Evolutionary conservation across 78 protist genomes (phyloP).

Genomic region (Pelomyxa schiedti): DNA sequence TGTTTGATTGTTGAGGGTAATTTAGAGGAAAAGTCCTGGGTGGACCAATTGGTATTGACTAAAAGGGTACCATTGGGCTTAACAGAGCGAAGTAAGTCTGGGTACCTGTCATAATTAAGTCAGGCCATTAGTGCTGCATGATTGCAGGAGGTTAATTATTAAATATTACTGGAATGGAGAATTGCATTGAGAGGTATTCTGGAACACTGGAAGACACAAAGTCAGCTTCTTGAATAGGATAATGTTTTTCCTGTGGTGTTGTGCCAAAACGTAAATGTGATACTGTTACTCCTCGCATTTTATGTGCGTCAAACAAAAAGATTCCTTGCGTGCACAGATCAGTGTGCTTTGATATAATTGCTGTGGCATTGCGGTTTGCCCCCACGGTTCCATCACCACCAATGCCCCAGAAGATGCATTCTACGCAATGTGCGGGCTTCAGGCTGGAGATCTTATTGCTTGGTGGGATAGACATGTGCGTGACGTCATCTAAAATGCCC

Average conservation of each 20-base stretch:
- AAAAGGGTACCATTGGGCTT: conserved; percentile 28
- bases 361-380: conserved; percentile 58
- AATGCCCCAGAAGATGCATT: conserved; percentile 45
- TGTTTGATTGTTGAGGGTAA: conserved; percentile 19
- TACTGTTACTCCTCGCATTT: conserved; percentile 49
- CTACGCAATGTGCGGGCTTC: background rate
- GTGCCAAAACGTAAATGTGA: conserved; percentile 62
- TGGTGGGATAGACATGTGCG: conserved; percentile 16
- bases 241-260: background rate
- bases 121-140: too few relatives aligned
- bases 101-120: too few relatives aligned
- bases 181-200: too few relatives aligned
- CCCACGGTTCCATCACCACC: conserved; percentile 74
- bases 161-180: too few relatives aligned
- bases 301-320: conserved; percentile 61
- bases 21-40: conserved; percentile 15
- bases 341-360: conserved; percentile 29
- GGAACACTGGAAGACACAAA: too few relatives aligned
- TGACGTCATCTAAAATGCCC: conserved; percentile 60
- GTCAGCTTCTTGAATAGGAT: background rate
- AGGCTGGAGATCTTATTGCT: conserved; percentile 9
- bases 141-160: too few relatives aligned
- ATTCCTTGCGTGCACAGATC: conserved; percentile 28
- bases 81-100: conserved; percentile 11
- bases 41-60: conserved; percentile 22